Evolutionary conservation across 2,329 filamentous ascomycete species (phyloP), one percentile per base, ranked within the genome.

Genomic region (Fusarium heterosporum): DNA sequence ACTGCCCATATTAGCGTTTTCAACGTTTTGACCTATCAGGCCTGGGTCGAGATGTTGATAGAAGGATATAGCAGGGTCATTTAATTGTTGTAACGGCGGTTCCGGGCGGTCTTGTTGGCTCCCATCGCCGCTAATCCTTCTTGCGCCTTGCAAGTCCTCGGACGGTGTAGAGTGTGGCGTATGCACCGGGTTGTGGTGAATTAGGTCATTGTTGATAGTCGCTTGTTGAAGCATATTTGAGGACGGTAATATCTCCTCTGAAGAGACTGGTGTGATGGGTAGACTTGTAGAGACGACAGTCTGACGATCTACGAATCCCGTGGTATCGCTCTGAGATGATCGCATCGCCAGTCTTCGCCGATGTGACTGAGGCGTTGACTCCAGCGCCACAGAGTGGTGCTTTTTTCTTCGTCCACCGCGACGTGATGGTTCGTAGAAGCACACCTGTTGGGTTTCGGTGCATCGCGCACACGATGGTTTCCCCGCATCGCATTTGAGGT

Each of bases 401-500:
- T 62, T 58, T 25, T 70, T 70, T 9, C 68, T 55, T 1, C 68
- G 57, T 17, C 67, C 68, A 4, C 69, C 69, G 1, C 69, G 69
- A 10, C 69, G 66, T 43, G 69, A 72, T 8, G 69, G 69, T 13
- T 72, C 64, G 8, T 72, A 72, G 7, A 57, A 56, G 51, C 69
- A 72, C 4, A 55, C 32, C 7, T 47, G 48, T 0, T 46, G 53
- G 1, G 56, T 48, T 13, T 68, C 55, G 19, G 41, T 46, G 30
- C 69, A 72, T 19, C 69, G 64, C 17, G 67, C 66, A 38, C 69
- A 72, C 8, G 61, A 64, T 2, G 69, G 69, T 17, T 49, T 63
- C 13, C 64, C 61, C n/a, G 52, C 69, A 38, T 72, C 69, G 38
- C 69, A 72, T 42, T 72, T 72, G 36, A 72, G 64, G 12, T 72